A percentile compares a stretch with the other conserved stretches of the same genome.
phyloP scores from a whole-genome alignment of 2,329 filamentous ascomycete genomes.

The Penicillium digitatum region DNA sequence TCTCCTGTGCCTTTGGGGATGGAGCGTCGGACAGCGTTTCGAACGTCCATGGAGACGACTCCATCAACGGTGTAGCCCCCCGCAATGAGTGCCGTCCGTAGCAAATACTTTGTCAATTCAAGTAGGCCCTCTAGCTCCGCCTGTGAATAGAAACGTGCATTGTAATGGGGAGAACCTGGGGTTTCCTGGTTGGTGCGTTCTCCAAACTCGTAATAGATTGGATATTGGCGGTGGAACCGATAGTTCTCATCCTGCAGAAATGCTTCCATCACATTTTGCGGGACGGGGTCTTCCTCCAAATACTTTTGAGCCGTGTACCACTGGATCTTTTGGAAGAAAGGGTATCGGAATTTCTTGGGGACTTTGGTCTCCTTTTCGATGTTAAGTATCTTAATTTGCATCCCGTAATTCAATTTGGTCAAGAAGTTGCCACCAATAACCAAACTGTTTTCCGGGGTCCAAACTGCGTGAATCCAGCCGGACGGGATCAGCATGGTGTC shows the following conservation, averaged over 20 bases:
- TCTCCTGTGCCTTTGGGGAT: conserved; percentile 62
- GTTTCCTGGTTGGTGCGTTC: conserved; percentile 51
- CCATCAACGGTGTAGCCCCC: conserved; percentile 57
- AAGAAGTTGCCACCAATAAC: conserved; percentile 70
- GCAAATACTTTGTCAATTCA: conserved; percentile 58
- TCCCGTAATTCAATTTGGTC: conserved; percentile 61
- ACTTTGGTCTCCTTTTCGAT: conserved; percentile 66
- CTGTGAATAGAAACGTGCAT: conserved; percentile 60
- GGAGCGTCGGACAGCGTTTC: conserved; percentile 58
- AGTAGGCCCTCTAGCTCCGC: conserved; percentile 59
- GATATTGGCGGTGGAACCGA: conserved; percentile 52
- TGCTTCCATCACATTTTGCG: conserved; percentile 51
- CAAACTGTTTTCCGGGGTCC: conserved; percentile 65
- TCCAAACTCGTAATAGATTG: conserved; percentile 58
- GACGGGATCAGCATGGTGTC: conserved; percentile 69
- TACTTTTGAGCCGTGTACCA: conserved; percentile 65
- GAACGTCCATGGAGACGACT: conserved; percentile 55
- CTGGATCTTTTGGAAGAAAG: conserved; percentile 66
- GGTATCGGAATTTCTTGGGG: conserved; percentile 62
- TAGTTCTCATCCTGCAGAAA: conserved; percentile 54
- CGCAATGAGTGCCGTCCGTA: conserved; percentile 60
- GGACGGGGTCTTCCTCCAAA: conserved; percentile 61
- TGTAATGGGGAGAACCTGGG: conserved; percentile 52
- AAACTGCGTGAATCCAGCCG: conserved; percentile 69
- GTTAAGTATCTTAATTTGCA: conserved; percentile 62